phyloP scores from a whole-genome alignment of 2,329 filamentous ascomycete species.

The Cordyceps farinosa region DNA sequence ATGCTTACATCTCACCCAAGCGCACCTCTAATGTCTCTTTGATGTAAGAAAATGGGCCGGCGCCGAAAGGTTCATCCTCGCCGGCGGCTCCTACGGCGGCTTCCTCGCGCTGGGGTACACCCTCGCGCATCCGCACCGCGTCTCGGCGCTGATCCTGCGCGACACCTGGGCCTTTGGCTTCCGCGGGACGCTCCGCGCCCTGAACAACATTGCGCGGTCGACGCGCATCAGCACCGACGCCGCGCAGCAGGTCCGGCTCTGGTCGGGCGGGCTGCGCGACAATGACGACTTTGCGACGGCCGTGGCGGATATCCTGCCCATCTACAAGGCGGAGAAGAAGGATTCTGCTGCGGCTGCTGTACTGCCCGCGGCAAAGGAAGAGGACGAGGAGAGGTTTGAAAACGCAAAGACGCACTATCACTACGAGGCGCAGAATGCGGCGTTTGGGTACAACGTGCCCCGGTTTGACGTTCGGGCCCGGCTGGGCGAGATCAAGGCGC shows the following conservation, averaged over 20 bases:
- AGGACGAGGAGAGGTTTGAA: background rate
- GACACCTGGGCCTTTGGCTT: constrained; percentile 24
- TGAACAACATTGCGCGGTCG: constrained; percentile 20
- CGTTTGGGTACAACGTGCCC: constrained; percentile 23
- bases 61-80: constrained; percentile 23
- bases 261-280: constrained; percentile 21
- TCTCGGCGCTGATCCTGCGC: constrained; percentile 24
- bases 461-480: constrained; percentile 24
- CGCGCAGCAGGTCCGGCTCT: constrained; percentile 22
- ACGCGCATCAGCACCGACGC: constrained; percentile 20
- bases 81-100: constrained; percentile 26
- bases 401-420: constrained; percentile 10
- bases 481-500: constrained; percentile 21
- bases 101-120: constrained; percentile 24
- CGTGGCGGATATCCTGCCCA: constrained; percentile 21
- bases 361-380: background rate
- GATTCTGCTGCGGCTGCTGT: background rate
- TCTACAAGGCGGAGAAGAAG: constrained; percentile 20
- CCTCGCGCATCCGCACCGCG: constrained; percentile 21
- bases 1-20: background rate
- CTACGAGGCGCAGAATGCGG: constrained; percentile 25
- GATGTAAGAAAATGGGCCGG: constrained; percentile 18
- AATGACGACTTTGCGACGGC: constrained; percentile 22
- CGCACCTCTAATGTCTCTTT: background rate
- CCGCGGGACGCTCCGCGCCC: constrained; percentile 17